A percentile compares a stretch with the other conserved stretches of the same genome.
Evolutionary conservation across 179 eudicot species (phyloP).

Genomic region (Amaranthus tricolor): DNA sequence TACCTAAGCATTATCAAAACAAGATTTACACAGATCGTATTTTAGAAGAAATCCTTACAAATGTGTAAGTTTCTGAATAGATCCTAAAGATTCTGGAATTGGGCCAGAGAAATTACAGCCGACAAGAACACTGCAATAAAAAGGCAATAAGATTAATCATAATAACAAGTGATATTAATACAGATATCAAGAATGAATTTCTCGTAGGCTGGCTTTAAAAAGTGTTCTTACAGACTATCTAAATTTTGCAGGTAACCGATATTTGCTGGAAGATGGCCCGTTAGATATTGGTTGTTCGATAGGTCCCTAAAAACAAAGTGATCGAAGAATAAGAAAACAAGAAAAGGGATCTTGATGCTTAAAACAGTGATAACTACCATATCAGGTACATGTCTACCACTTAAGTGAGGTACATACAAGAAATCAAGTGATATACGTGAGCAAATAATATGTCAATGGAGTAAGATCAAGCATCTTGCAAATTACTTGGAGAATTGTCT

Average conservation of each 20-base stretch:
- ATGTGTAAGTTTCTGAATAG: constrained; percentile 43
- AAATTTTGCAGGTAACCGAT: constrained; percentile 53
- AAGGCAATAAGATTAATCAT: constrained; percentile 2
- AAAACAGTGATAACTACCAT: neutral
- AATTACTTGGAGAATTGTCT: neutral
- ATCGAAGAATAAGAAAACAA: constrained; percentile 4
- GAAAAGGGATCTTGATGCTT: constrained; percentile 4
- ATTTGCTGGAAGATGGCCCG: constrained; percentile 52
- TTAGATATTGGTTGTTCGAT: constrained; percentile 60
- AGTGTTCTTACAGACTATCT: constrained; percentile 43
- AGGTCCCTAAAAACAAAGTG: constrained; percentile 48
- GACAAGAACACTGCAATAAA: constrained; percentile 33
- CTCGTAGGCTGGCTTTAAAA: neutral
- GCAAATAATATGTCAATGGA: neutral
- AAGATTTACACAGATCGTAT: no score
- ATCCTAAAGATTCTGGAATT: constrained; percentile 65
- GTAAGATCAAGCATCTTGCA: neutral
- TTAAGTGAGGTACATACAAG: neutral
- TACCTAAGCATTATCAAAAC: no score
- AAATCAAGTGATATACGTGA: neutral
- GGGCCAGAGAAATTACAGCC: constrained; percentile 58
- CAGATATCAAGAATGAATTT: neutral
- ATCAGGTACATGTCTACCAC: neutral
- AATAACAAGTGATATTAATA: neutral
- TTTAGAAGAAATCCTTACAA: constrained; percentile 41